Base-by-base conservation (phyloP, 73 alveolate species). In the Paramecium primaurelia region DNA sequence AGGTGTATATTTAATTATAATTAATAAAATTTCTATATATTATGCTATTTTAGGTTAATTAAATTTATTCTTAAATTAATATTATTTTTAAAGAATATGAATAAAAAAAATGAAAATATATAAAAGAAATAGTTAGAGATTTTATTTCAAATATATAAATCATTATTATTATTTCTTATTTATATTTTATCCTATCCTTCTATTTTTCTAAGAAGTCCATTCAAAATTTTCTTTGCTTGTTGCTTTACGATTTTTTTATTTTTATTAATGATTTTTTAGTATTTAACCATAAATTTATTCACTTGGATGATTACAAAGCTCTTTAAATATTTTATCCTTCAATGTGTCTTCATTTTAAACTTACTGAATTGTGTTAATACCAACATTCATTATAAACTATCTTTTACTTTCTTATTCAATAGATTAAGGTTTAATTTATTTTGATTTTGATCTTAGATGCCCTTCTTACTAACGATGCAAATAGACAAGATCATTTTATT, bases 231-330 rank as follows among this genome's bases (percentile, higher is more conserved):
- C 87, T 73, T 73, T 37, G 6, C 34, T 37, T 16, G 34, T 73
- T 14, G 34, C 2, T 36, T 73, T 40, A 6, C 18, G 22, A n/a
- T 73, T 64, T 40, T 38, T 73, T 40, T 14, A 73, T 73, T 73
- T 73, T 40, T 73, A 36, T 64, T 80, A 26, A 34, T 80, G 28
- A 45, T 36, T 80, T 18, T 44, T 80, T 3, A 80, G 1, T 26
- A 80, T 77, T 22, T 80, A 16, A 2, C 58, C 32, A 80, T 80
- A 80, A 38, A 80, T 77, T 1, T 69, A 80, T 42, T 80, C 91
- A 9, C 91, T 64, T 44, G 91, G 91, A 80, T 80, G 91, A 20
- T 54, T 45, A 49, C 91, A 80, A 25, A 80, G 30, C 30, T 80
- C 91, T 80, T 80, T 80, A 11, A 80, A 25, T 80, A 80, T 80